Conservation (phyloP, 768 basidiomycete species). For the Panaeolus cyanescens region DNA sequence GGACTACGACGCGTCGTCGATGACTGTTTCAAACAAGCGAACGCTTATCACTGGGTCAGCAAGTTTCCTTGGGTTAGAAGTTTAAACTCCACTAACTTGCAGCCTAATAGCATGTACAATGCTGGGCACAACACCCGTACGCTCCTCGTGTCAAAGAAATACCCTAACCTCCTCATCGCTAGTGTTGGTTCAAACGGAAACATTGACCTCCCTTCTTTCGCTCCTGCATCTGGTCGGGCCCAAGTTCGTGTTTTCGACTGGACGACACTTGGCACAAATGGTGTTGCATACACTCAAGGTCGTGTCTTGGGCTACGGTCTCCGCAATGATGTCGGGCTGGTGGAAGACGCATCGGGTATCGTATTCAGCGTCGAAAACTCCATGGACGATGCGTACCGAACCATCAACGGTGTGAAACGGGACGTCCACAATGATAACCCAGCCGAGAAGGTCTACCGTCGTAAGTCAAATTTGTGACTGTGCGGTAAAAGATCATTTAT, state of each 20-base stretch:
- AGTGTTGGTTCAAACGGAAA: constrained; percentile 14
- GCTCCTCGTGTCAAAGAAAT: constrained; percentile 12
- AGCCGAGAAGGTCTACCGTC: constrained; percentile 13
- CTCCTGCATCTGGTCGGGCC: constrained; percentile 6
- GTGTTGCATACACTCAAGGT: constrained; percentile 6
- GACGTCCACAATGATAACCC: constrained; percentile 19
- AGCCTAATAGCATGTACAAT: constrained; percentile 12
- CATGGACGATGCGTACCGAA: constrained; percentile 12
- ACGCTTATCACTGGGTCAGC: constrained; percentile 17
- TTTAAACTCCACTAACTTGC: not conserved
- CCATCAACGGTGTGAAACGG: constrained; percentile 8
- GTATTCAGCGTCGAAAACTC: constrained; percentile 16
- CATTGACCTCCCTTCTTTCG: constrained; percentile 12
- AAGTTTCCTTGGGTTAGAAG: not conserved
- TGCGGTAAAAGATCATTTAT: not conserved
- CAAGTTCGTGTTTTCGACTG: constrained; percentile 15
- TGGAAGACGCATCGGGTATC: constrained; percentile 15
- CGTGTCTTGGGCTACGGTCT: constrained; percentile 12
- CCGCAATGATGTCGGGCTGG: constrained; percentile 16
- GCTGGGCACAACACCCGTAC: constrained; percentile 15
- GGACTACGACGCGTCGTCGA: constrained; percentile 13
- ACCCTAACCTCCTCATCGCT: constrained; percentile 13
- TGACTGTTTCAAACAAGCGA: constrained; percentile 14
- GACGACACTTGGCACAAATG: constrained; percentile 8
- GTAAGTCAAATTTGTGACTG: constrained; percentile 2